A percentile compares a stretch with the other conserved stretches of the same genome.
phyloP scores from a whole-genome alignment of 768 basidiomycete genomes.

The Mycena polygramma region DNA sequence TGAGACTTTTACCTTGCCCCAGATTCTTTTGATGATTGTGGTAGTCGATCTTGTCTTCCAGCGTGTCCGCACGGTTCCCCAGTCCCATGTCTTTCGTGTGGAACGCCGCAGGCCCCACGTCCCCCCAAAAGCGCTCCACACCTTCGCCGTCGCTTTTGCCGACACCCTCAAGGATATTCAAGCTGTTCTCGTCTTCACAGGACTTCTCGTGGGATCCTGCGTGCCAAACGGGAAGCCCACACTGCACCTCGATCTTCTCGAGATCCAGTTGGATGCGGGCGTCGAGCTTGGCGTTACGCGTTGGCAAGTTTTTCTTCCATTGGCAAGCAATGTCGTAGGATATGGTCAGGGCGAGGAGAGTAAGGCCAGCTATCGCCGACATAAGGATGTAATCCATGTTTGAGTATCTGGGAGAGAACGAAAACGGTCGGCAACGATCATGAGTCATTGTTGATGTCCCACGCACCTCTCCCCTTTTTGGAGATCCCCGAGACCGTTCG shows the following conservation, averaged over 20 bases:
- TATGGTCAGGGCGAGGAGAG: neutral
- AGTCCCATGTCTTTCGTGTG: neutral
- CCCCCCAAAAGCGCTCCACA: no score
- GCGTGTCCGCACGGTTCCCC: no score
- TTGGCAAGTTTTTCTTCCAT: neutral
- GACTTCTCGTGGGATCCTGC: no score
- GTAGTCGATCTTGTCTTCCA: neutral
- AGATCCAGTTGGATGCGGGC: neutral
- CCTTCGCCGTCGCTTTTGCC: neutral
- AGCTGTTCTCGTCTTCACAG: no score
- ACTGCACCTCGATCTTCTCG: no score
- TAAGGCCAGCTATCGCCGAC: neutral
- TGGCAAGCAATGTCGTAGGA: neutral
- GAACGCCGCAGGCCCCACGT: neutral
- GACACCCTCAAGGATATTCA: no score
- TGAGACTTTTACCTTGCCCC: slow-evolving; percentile 7
- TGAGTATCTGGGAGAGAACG: neutral
- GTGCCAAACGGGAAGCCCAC: no score
- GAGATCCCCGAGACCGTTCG: slow-evolving; percentile 41
- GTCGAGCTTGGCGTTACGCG: neutral
- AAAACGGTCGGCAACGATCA: no score
- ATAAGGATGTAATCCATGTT: neutral
- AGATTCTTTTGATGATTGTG: neutral
- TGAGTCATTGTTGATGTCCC: no score
- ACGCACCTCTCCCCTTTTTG: neutral